These are phyloP conservation scores for Yamadazyma diddensiae DNA, from an alignment of 1,139 yeast genomes.

Conservation along the genomic window DNA sequence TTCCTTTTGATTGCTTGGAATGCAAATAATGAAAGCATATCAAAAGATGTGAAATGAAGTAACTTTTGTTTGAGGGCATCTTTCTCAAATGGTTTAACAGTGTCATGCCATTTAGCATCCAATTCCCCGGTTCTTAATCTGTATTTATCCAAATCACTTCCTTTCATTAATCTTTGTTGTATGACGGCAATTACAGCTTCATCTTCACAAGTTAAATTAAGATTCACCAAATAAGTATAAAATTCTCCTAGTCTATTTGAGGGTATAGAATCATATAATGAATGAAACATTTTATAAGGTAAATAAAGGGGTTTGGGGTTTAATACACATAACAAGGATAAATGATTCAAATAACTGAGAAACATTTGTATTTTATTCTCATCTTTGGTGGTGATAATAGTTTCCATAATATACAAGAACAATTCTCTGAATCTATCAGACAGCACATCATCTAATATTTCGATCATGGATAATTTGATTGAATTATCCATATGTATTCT, in stretches of 20 bases:
- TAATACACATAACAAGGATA: slow-evolving; percentile 21
- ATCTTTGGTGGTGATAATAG: slow-evolving; percentile 17
- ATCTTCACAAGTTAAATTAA: slow-evolving; percentile 30
- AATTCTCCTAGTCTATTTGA: slow-evolving; percentile 21
- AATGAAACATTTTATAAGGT: slow-evolving; percentile 16
- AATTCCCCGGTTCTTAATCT: slow-evolving; percentile 37
- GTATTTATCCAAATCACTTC: slow-evolving; percentile 31
- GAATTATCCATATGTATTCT: slow-evolving; percentile 17
- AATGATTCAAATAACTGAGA: slow-evolving; percentile 19
- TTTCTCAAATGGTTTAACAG: slow-evolving; percentile 17
- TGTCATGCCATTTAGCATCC: slow-evolving; percentile 38
- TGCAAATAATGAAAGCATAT: slow-evolving; percentile 25
- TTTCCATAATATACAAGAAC: slow-evolving; percentile 21
- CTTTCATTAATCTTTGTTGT: slow-evolving; percentile 24
- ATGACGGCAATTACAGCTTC: slow-evolving; percentile 16
- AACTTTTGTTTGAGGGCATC: slow-evolving; percentile 25
- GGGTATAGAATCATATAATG: slow-evolving; percentile 21
- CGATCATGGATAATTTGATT: slow-evolving; percentile 29
- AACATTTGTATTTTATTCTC: slow-evolving; percentile 19
- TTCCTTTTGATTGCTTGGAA: slow-evolving; percentile 22
- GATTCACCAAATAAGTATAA: slow-evolving; percentile 31
- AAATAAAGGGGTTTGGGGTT: slow-evolving; percentile 26
- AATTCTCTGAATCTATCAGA: slow-evolving; percentile 15
- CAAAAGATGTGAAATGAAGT: slow-evolving; percentile 28
- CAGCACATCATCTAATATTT: slow-evolving; percentile 24